phyloP scores from a whole-genome alignment of 1,139 yeast genomes.

The Candida tetrigidarum region DNA sequence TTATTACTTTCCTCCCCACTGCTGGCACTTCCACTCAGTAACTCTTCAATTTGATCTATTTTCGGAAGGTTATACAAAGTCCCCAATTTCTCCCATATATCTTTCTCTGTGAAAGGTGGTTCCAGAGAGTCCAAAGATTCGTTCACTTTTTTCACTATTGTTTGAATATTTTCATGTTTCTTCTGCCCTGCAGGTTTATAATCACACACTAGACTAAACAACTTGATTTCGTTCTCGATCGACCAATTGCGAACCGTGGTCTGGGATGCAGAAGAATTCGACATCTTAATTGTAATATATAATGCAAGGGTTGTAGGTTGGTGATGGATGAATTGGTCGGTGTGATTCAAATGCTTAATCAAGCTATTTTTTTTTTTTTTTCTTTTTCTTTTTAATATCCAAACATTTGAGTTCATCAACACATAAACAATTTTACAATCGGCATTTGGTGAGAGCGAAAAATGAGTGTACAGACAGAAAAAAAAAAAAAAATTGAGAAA shows the following conservation, averaged over 20 bases:
- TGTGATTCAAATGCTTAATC: too few relatives aligned
- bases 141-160: slow-evolving; percentile 58
- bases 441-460: too few relatives aligned
- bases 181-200: slow-evolving; percentile 66
- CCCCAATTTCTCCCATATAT: slow-evolving; percentile 62
- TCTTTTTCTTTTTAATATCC: too few relatives aligned
- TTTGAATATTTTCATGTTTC: slow-evolving; percentile 61
- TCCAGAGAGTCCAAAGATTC: slow-evolving; percentile 22
- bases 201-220: slow-evolving; percentile 69
- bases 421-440: too few relatives aligned
- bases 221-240: slow-evolving; percentile 64
- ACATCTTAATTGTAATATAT: too few relatives aligned
- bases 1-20: slow-evolving; percentile 10
- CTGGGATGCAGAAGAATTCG: not conserved
- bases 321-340: too few relatives aligned
- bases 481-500: too few relatives aligned
- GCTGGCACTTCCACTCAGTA: slow-evolving; percentile 15
- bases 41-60: slow-evolving; percentile 54
- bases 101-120: slow-evolving; percentile 40
- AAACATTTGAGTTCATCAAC: too few relatives aligned
- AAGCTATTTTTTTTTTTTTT: too few relatives aligned
- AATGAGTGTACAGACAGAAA: too few relatives aligned
- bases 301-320: too few relatives aligned
- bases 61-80: slow-evolving; percentile 58
- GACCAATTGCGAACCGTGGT: slow-evolving; percentile 46